These are phyloP conservation scores for Rhodotorula sp. DNA, from an alignment of 1,284 basidiomycete genomes.

Conservation along the genomic window DNA sequence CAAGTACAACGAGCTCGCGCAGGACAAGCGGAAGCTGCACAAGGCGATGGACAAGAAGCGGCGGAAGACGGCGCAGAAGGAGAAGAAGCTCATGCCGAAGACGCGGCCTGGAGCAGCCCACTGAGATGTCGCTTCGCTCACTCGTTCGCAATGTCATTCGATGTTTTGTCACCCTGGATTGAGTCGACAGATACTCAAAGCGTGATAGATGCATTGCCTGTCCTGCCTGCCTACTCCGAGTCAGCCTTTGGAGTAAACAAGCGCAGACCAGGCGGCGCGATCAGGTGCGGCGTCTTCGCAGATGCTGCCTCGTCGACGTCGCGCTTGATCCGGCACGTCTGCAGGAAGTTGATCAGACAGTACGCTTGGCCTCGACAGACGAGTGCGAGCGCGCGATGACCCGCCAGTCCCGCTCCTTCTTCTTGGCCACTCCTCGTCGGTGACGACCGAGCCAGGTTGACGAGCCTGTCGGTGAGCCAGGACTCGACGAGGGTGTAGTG, in stretches of 20 bases:
- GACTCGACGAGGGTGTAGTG: background rate
- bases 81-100: slow-evolving; percentile 40
- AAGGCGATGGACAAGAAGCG: slow-evolving; percentile 42
- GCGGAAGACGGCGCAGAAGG: slow-evolving; percentile 37
- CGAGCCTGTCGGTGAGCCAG: background rate
- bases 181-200: background rate
- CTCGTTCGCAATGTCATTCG: background rate
- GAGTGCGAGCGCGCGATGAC: background rate
- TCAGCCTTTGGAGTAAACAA: background rate
- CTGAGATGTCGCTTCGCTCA: background rate
- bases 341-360: background rate
- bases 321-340: slow-evolving; percentile 13
- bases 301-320: background rate
- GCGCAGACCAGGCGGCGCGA: background rate
- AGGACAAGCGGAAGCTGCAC: slow-evolving; percentile 43
- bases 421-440: background rate
- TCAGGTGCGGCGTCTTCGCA: background rate
- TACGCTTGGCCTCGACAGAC: background rate
- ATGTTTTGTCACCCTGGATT: background rate
- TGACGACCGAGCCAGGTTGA: background rate
- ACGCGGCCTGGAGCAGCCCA: slow-evolving; percentile 12
- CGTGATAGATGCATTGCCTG: too few relatives aligned
- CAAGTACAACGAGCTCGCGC: slow-evolving; percentile 39
- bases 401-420: slow-evolving; percentile 6
- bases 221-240: background rate